phyloP scores from a whole-genome alignment of 1,139 yeast species.

The Hyphopichia wangnamkhiaoensis region DNA sequence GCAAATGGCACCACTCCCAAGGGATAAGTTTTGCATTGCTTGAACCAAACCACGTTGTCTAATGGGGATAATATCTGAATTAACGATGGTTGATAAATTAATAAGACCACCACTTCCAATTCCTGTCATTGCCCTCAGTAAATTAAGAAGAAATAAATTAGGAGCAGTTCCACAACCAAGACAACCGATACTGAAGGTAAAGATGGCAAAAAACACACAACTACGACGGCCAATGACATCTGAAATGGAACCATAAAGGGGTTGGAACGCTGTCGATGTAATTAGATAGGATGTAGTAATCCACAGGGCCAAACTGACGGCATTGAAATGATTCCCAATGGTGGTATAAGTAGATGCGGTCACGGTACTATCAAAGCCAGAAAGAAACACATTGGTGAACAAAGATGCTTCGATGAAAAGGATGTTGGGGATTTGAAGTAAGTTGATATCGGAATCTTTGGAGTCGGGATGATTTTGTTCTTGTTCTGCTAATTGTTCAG shows the following conservation, averaged over 20 bases:
- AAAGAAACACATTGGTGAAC: conserved; percentile 25
- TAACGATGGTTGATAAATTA: conserved; percentile 27
- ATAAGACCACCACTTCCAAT: conserved; percentile 36
- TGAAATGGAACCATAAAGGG: conserved; percentile 51
- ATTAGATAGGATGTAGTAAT: conserved; percentile 40
- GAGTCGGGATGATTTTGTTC: not conserved
- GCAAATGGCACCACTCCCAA: conserved; percentile 25
- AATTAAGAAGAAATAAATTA: conserved; percentile 16
- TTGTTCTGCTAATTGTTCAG: not conserved
- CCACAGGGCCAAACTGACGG: conserved; percentile 37
- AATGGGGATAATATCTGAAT: conserved; percentile 29
- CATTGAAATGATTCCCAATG: conserved; percentile 37
- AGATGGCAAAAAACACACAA: conserved; percentile 24
- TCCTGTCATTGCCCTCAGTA: conserved; percentile 26
- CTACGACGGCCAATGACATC: conserved; percentile 54
- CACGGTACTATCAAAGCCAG: conserved; percentile 38
- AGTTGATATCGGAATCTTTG: no score
- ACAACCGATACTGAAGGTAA: conserved; percentile 28
- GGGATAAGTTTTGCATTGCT: conserved; percentile 25
- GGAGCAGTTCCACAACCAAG: conserved; percentile 25
- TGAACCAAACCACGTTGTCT: conserved; percentile 28
- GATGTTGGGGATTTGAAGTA: conserved; percentile 13
- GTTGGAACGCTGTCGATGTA: conserved; percentile 32
- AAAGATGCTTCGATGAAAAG: conserved; percentile 24
- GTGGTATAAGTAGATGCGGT: conserved; percentile 34